Percentiles rank a stretch among this genome's conserved stretches.
Evolutionary conservation across 345 rosid genomes (phyloP).

Genomic region (Aquilaria sinensis): DNA sequence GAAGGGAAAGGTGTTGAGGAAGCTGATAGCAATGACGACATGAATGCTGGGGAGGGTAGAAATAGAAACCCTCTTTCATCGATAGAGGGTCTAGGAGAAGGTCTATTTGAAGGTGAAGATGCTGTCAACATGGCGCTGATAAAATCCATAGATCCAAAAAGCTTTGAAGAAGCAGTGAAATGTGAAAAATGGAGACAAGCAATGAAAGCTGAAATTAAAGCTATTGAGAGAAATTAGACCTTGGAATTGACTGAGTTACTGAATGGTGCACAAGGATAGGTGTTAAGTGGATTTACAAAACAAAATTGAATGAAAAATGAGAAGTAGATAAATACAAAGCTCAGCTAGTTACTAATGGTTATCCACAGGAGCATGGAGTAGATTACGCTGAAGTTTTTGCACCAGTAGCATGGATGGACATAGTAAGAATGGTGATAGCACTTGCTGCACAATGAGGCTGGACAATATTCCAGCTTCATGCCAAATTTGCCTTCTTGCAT

Average conservation of each 20-base stretch:
- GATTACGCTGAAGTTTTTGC: not conserved
- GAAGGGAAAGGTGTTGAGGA: too few species aligned
- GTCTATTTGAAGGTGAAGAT: too few species aligned
- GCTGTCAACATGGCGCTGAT: too few species aligned
- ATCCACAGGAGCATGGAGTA: not conserved
- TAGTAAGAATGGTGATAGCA: not conserved
- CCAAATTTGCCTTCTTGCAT: too few species aligned
- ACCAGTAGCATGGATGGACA: not conserved
- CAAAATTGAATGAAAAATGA: too few species aligned
- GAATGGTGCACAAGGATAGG: not conserved
- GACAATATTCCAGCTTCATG: not conserved
- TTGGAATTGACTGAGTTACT: not conserved
- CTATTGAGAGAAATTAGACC: not conserved
- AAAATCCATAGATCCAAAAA: too few species aligned
- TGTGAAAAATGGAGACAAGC: not conserved
- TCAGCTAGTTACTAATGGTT: too few species aligned
- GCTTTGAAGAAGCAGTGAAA: too few species aligned
- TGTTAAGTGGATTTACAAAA: not conserved
- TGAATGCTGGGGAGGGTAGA: too few species aligned
- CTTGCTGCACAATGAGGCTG: not conserved
- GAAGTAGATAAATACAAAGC: not conserved
- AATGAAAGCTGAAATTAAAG: not conserved
- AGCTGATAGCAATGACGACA: too few species aligned
- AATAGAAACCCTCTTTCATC: too few species aligned
- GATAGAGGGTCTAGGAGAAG: too few species aligned